These are phyloP conservation scores for Calocybe gambosa DNA, from an alignment of 1,284 basidiomycete genomes.

Conservation along the genomic window DNA sequence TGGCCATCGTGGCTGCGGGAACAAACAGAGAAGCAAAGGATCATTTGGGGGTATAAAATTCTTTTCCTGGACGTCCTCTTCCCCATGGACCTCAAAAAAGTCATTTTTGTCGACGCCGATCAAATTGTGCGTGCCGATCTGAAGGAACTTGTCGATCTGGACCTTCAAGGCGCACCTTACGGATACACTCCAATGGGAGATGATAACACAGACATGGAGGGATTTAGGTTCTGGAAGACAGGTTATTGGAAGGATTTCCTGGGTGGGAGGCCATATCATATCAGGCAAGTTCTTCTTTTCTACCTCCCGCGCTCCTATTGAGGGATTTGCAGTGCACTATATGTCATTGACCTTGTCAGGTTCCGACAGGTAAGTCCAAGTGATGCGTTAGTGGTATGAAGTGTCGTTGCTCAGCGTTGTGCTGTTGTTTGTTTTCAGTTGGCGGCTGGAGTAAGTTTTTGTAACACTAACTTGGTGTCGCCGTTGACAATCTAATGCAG, in stretches of 20 bases:
- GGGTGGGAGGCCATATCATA: constrained; percentile 81
- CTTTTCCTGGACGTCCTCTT: constrained; percentile 98
- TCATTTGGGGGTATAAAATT: constrained; percentile 99
- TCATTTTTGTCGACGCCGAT: constrained; percentile 98
- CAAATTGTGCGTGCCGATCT: constrained; percentile 96
- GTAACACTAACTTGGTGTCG: background rate
- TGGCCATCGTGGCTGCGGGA: constrained; percentile 98
- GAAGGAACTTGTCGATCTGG: constrained; percentile 86
- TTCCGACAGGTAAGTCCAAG: constrained; percentile 71
- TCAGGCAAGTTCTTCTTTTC: constrained; percentile 52
- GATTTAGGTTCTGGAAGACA: constrained; percentile 97
- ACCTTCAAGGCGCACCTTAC: constrained; percentile 88
- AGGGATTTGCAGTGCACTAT: constrained; percentile 65
- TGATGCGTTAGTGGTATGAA: no score
- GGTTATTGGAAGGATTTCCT: constrained; percentile 91
- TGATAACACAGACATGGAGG: constrained; percentile 92
- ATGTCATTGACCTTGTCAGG: constrained; percentile 92
- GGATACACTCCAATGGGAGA: constrained; percentile 98
- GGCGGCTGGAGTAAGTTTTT: constrained; percentile 65
- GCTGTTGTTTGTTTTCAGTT: constrained; percentile 44
- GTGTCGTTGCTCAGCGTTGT: constrained; percentile 6
- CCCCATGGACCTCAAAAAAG: constrained; percentile 96
- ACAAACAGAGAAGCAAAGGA: constrained; percentile 95
- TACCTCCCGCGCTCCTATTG: background rate
- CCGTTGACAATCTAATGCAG: constrained; percentile 26